These are phyloP conservation scores for Geotrichum siamense DNA, from an alignment of 1,139 yeast species.

Conservation along the genomic window DNA sequence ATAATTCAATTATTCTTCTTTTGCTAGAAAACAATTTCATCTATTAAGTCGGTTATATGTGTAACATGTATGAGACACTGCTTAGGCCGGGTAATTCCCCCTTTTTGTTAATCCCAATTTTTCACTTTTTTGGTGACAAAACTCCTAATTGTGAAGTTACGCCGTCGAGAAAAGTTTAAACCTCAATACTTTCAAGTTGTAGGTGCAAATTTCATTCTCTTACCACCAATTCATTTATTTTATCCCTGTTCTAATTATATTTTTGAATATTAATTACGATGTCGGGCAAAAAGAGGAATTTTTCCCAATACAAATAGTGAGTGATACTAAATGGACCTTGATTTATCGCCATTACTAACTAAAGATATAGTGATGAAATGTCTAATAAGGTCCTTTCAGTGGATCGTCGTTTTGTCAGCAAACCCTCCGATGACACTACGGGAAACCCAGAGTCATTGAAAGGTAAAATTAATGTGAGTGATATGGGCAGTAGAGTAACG, in stretches of 20 bases:
- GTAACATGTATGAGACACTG: no score
- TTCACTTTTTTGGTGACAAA: background rate
- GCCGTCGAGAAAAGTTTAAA: background rate
- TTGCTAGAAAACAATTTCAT: no score
- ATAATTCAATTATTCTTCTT: no score
- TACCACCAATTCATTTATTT: background rate
- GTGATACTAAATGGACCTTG: constrained; percentile 9
- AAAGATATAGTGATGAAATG: constrained; percentile 37
- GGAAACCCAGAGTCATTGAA: constrained; percentile 64
- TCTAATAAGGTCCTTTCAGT: constrained; percentile 64
- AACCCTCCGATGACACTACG: constrained; percentile 42
- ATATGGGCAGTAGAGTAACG: constrained; percentile 56
- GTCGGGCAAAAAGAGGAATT: constrained; percentile 21
- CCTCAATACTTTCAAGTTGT: background rate
- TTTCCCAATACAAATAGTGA: constrained; percentile 29
- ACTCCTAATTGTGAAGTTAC: no score
- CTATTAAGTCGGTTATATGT: no score
- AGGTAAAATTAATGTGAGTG: constrained; percentile 56
- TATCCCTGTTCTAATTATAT: background rate
- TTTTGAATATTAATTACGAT: constrained; percentile 8
- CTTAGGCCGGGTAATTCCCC: constrained; percentile 1
- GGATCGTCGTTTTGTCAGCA: constrained; percentile 45
- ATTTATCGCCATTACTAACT: constrained; percentile 7
- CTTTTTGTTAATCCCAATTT: background rate
- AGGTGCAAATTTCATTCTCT: background rate